Evolutionary conservation across 129 eudicot genomes (phyloP), one percentile per base, ranked within the genome.

Genomic region (Sambucus nigra): DNA sequence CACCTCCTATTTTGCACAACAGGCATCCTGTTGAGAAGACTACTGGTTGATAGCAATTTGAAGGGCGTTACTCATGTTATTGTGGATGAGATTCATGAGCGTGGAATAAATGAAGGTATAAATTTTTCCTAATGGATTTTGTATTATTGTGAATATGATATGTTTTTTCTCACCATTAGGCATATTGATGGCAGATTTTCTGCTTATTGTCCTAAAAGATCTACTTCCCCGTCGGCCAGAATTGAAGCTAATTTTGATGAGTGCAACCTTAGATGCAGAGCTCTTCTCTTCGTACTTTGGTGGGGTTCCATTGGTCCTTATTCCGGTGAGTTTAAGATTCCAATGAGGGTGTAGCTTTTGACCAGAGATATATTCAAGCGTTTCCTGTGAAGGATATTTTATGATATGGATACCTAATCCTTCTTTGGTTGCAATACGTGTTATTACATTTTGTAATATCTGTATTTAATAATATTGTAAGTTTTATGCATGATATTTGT

Each of bases 51-150:
- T 65, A 75, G 94, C 57, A 77, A 54, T 52, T 69, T 92, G 73
- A 92, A 92, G 61, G 96, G 84, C 48, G 81, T 86, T 23, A 79
- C 99, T 33, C 92, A 92, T 78, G 86, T 92, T 33, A 80, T 86
- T 59, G 87, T 92, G 46, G 99, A 92, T 69, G 99, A 92, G 65
- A 86, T 92, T 68, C 99, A 92, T 25, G 99, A 92, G 69, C 99
- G 99, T 68, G 99, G 99, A 57, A 86, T 86, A 73, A 86, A 92
- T 76, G 96, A 92, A 80, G 99, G 99, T 92, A 59, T 27, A 25
- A 25, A 13, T 24, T 51, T 26, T 39, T 17, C 62, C 41, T 60
- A 13, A 54, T 17, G 22, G 18, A 20, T 46, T 32, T 57, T 38
- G 10, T 49, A 28, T 59, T 18, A 16, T 25, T 67, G 7, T 60